Conservation (phyloP, 805 yeast species). For the Nakazawaea ambrosiae region DNA sequence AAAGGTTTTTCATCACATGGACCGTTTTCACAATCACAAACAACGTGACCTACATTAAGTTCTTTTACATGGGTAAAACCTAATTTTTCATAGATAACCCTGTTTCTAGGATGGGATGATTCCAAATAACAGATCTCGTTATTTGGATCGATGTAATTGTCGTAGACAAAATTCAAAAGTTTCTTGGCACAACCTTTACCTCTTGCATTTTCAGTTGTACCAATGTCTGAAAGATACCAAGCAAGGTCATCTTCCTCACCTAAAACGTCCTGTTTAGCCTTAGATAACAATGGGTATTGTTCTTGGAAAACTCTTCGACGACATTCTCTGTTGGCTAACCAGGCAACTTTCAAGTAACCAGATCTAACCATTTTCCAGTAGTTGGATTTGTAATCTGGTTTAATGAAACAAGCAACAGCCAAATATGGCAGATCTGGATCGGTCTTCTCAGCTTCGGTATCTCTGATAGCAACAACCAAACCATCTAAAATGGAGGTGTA, state of each 20-base stretch:
- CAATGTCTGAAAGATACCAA: constrained; percentile 40
- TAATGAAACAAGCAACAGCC: constrained; percentile 49
- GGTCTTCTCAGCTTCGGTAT: constrained; percentile 24
- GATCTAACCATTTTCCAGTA: constrained; percentile 41
- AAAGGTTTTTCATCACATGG: constrained; percentile 18
- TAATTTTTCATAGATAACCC: constrained; percentile 46
- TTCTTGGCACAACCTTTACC: constrained; percentile 51
- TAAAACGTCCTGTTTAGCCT: constrained; percentile 36
- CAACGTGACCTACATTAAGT: constrained; percentile 36
- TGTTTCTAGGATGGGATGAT: constrained; percentile 36
- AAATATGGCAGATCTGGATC: constrained; percentile 30
- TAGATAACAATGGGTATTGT: constrained; percentile 44
- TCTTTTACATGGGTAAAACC: constrained; percentile 35
- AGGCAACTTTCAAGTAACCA: constrained; percentile 46
- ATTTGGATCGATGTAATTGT: constrained; percentile 34
- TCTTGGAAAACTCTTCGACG: constrained; percentile 42
- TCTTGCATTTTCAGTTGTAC: constrained; percentile 37
- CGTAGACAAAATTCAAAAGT: constrained; percentile 42
- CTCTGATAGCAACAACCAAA: constrained; percentile 41
- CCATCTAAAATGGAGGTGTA: constrained; percentile 45
- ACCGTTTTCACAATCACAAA: constrained; percentile 19
- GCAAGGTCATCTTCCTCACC: constrained; percentile 31
- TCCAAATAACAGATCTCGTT: constrained; percentile 40
- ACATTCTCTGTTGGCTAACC: constrained; percentile 40
- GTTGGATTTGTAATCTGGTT: constrained; percentile 38